A percentile compares a stretch with the other conserved stretches of the same genome.
These are phyloP conservation scores for Colletotrichum phormii DNA, from an alignment of 2,329 filamentous ascomycete genomes.

Conservation along the genomic window DNA sequence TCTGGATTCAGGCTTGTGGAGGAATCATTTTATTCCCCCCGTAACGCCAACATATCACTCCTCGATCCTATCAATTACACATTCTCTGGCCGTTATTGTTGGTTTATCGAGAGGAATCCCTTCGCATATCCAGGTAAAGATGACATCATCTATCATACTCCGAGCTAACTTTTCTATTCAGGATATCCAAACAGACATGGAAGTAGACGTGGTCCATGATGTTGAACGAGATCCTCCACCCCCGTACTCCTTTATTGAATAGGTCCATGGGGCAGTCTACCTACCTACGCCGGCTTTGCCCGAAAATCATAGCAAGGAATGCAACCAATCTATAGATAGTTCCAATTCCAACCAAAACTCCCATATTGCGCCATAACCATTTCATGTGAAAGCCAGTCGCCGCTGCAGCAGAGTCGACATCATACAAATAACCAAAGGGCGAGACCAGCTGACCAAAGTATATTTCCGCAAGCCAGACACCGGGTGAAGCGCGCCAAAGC, in stretches of 20 bases:
- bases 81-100: too few relatives aligned
- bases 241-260: not conserved
- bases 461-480: conserved; percentile 66
- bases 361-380: conserved; percentile 57
- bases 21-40: too few relatives aligned
- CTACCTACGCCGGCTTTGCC: conserved; percentile 46
- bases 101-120: too few relatives aligned
- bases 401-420: conserved; percentile 57
- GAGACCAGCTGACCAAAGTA: conserved; percentile 65
- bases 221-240: too few relatives aligned
- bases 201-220: too few relatives aligned
- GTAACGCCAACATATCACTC: too few relatives aligned
- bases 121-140: too few relatives aligned
- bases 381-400: conserved; percentile 59
- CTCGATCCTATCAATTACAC: too few relatives aligned
- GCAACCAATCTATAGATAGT: conserved; percentile 58
- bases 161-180: too few relatives aligned
- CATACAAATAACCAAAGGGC: conserved; percentile 63
- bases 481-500: conserved; percentile 66
- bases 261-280: conserved; percentile 5
- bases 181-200: too few relatives aligned
- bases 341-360: conserved; percentile 52
- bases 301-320: conserved; percentile 51
- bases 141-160: too few relatives aligned
- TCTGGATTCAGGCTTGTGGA: too few relatives aligned